These are phyloP conservation scores for Melampsora americana DNA, from an alignment of 1,284 basidiomycete genomes.

Conservation along the genomic window DNA sequence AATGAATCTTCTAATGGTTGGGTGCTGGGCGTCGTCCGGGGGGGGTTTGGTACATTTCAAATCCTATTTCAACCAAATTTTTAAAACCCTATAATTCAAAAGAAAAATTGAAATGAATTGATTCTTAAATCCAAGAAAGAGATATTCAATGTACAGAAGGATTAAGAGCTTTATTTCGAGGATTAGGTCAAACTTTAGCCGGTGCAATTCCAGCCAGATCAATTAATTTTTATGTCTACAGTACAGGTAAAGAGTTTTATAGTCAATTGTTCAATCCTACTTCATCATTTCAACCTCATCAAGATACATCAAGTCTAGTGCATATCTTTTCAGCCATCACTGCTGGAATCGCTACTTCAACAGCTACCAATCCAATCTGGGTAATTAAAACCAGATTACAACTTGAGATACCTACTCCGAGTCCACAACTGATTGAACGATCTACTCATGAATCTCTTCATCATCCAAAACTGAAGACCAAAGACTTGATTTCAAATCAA, in stretches of 20 bases:
- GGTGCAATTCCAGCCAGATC: slow-evolving; percentile 83
- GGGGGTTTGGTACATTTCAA: too few relatives aligned
- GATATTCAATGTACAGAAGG: slow-evolving; percentile 89
- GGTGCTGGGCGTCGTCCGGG: too few relatives aligned
- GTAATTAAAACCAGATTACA: slow-evolving; percentile 95
- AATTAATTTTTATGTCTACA: slow-evolving; percentile 98
- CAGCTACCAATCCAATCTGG: slow-evolving; percentile 96
- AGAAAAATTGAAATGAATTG: too few relatives aligned
- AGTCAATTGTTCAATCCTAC: slow-evolving; percentile 76
- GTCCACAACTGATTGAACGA: too few relatives aligned
- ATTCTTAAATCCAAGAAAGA: slow-evolving; percentile 57
- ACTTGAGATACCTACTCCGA: slow-evolving; percentile 56
- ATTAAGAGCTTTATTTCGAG: slow-evolving; percentile 84
- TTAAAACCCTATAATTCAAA: too few relatives aligned
- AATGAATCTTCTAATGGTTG: too few relatives aligned
- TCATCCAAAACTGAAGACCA: too few relatives aligned
- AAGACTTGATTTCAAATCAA: slow-evolving; percentile 40
- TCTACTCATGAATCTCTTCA: too few relatives aligned
- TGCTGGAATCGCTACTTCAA: slow-evolving; percentile 71
- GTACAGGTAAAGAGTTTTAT: slow-evolving; percentile 77
- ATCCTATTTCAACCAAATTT: too few relatives aligned
- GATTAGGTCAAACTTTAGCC: slow-evolving; percentile 87
- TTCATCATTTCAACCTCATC: not conserved
- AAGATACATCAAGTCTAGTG: slow-evolving; percentile 66
- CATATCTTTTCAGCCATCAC: slow-evolving; percentile 81